Base-by-base conservation (phyloP, 805 yeast genomes). In the Sugiyamaella boreocaroliniensis region DNA sequence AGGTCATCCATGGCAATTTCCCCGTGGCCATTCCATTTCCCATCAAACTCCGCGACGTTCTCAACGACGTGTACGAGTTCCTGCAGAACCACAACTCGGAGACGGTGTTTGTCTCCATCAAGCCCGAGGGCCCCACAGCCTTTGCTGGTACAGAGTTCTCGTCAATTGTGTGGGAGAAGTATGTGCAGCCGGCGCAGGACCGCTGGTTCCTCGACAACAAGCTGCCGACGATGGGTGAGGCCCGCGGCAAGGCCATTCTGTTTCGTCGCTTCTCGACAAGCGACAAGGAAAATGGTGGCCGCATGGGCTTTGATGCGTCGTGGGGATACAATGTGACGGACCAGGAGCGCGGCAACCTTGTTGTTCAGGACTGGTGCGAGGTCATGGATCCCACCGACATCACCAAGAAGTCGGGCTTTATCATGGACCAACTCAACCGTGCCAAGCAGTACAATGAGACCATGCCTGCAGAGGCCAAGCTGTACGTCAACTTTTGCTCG, bases 301-400 rank as follows among this genome's bases (percentile, higher is more conserved):
- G 74, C 34, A 79, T 76, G 60, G 93, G 93, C 10, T 78, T 85
- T 54, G 82, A 83, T 32, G 89, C 89, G 11, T 67, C 80, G 2
- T 86, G 92, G 90, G 59, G 67, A 32, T 82, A 83, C 68, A 83
- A 84, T 67, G 76, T 85, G 56, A 73, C 79, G 8, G 79, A 79
- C 55, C 88, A 83, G 61, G 87, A 83, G 63, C 71, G 84, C 50
- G 86, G 85, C 10, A 37, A 61, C 2, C 71, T 82, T 61, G 79
- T 76, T 20, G 86, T 85, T 15, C 93, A 86, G 68, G 93, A 86
- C 67, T 85, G 75, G 71, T 83, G 86, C 68, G 89, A 83, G 64
- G 72, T 86, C 53, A 71, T 74, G 54, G 65, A 68, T 41, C 73
- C 69, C 8, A 72, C 71, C 7, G 88, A 80, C 59, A 76, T 85